A percentile compares a stretch with the other conserved stretches of the same genome.
Evolutionary conservation across 805 yeast species (phyloP).

Genomic region (Suhomyces emberorum): DNA sequence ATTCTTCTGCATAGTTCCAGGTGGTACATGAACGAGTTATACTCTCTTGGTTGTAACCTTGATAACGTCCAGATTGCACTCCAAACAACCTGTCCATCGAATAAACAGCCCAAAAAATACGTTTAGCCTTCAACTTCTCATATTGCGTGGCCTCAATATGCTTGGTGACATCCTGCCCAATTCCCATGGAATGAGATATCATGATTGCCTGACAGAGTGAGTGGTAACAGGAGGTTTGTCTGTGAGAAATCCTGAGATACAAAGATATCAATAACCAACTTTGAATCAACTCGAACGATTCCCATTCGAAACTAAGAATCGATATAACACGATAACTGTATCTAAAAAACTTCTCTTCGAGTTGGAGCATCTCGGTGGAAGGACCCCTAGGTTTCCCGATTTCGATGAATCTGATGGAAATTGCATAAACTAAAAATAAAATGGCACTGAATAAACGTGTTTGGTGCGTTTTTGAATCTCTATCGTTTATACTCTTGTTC

Average conservation of each 20-base stretch:
- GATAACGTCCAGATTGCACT: slow-evolving; percentile 49
- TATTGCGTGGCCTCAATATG: slow-evolving; percentile 27
- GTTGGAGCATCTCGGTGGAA: slow-evolving; percentile 18
- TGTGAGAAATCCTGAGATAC: slow-evolving; percentile 35
- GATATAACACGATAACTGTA: slow-evolving; percentile 30
- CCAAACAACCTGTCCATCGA: slow-evolving; percentile 52
- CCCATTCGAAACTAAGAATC: slow-evolving; percentile 40
- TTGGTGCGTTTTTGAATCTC: slow-evolving; percentile 25
- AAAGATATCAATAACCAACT: slow-evolving; percentile 37
- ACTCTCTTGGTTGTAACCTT: slow-evolving; percentile 34
- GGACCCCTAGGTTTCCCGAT: slow-evolving; percentile 31
- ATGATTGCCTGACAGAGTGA: slow-evolving; percentile 34
- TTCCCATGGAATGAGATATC: slow-evolving; percentile 39
- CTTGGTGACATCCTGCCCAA: slow-evolving; percentile 18
- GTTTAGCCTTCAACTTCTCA: slow-evolving; percentile 45
- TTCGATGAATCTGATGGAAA: slow-evolving; percentile 51
- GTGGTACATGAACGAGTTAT: slow-evolving; percentile 32
- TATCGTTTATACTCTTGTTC: slow-evolving; percentile 13
- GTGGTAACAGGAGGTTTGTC: slow-evolving; percentile 34
- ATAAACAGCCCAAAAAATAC: slow-evolving; percentile 56
- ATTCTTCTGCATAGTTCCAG: slow-evolving; percentile 24
- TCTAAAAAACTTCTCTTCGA: slow-evolving; percentile 35
- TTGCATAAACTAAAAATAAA: slow-evolving; percentile 46
- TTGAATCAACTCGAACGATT: slow-evolving; percentile 41
- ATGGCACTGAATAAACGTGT: slow-evolving; percentile 52